Conservation (phyloP, 805 yeast species). For the Yamadazyma takamatsuzukensis region DNA sequence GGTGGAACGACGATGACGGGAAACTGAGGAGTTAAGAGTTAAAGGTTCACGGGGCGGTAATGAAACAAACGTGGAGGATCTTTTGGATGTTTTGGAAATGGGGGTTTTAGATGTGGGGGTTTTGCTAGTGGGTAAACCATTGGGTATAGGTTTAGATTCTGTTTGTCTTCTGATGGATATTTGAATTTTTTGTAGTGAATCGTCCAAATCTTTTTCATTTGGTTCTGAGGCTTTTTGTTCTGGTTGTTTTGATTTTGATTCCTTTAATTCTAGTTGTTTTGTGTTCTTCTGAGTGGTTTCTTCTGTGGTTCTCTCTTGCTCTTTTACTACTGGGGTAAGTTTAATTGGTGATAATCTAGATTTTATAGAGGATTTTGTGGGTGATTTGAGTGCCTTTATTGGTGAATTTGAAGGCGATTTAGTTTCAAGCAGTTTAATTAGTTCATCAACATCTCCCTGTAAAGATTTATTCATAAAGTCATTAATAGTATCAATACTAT, state of each 20-base stretch:
- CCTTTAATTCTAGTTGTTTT: neutral
- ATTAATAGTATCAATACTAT: conserved; percentile 39
- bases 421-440: too few relatives aligned
- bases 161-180: conserved; percentile 11
- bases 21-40: conserved; percentile 19
- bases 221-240: neutral
- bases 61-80: conserved; percentile 33
- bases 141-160: neutral
- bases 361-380: too few relatives aligned
- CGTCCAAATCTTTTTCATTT: conserved; percentile 4
- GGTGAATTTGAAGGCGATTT: too few relatives aligned
- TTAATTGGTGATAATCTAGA: too few relatives aligned
- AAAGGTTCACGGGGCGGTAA: conserved; percentile 39
- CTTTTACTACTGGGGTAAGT: too few relatives aligned
- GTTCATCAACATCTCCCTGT: neutral
- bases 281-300: neutral
- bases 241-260: neutral
- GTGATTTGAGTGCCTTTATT: too few relatives aligned
- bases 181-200: conserved; percentile 11
- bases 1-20: too few relatives aligned
- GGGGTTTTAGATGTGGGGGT: neutral
- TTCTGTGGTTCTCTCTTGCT: neutral
- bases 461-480: conserved; percentile 38
- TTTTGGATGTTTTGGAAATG: conserved; percentile 21
- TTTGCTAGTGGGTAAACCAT: neutral